Percentiles rank a stretch among this genome's conserved stretches.
Conservation (phyloP, 169 alveolate species). For the Plasmodium berghei region DNA sequence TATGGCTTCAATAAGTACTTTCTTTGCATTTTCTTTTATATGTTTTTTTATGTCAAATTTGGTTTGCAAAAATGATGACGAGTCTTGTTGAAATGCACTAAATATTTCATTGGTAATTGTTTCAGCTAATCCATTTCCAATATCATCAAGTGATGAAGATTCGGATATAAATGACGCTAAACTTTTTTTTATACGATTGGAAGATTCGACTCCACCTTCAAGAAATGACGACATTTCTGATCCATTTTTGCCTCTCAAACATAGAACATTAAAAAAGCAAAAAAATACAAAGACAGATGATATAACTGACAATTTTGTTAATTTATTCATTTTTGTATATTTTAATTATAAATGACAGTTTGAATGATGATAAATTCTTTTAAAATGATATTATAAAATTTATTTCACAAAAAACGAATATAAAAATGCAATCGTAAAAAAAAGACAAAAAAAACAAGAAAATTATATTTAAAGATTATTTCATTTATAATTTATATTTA, state of each 20-base stretch:
- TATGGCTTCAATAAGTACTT: conserved; percentile 34
- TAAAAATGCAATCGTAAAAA: not conserved
- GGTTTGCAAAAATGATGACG: conserved; percentile 66
- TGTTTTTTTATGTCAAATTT: conserved; percentile 53
- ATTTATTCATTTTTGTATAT: conserved; percentile 53
- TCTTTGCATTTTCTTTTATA: conserved; percentile 40
- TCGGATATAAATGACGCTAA: conserved; percentile 48
- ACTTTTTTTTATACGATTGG: conserved; percentile 33
- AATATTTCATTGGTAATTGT: conserved; percentile 46
- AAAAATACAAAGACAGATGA: conserved; percentile 39
- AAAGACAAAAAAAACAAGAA: conserved; percentile 32
- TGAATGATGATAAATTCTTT: not conserved
- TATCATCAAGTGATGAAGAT: conserved; percentile 20
- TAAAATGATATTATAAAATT: conserved; percentile 24
- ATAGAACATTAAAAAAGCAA: conserved; percentile 43
- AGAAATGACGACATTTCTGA: conserved; percentile 26
- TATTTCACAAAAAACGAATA: conserved; percentile 22
- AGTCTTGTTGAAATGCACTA: conserved; percentile 35
- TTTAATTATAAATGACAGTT: conserved; percentile 1
- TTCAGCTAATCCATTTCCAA: conserved; percentile 59
- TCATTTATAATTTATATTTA: no score
- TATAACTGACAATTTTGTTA: conserved; percentile 45
- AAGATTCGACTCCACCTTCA: conserved; percentile 38
- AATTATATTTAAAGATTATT: no score
- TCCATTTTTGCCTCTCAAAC: conserved; percentile 51